Conservation (phyloP, 495 filamentous ascomycete genomes). For the Xylaria longipes region DNA sequence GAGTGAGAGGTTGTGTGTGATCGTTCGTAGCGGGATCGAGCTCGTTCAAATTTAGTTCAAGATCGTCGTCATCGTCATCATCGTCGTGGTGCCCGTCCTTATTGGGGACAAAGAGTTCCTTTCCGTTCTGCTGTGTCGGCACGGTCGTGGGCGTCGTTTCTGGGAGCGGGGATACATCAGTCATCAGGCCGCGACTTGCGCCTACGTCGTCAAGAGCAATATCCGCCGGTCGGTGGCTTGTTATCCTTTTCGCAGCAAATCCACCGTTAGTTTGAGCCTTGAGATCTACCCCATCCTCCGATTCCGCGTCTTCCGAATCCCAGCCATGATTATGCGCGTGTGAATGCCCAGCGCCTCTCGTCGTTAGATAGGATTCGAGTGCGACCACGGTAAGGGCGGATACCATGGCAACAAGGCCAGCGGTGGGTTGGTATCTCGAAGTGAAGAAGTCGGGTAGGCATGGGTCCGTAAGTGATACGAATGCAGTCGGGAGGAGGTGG, state of each 20-base stretch:
- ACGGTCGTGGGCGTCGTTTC: conserved; percentile 45
- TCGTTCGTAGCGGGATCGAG: conserved; percentile 46
- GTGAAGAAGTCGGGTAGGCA: conserved; percentile 81
- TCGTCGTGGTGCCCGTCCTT: conserved; percentile 32
- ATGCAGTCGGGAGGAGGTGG: conserved; percentile 82
- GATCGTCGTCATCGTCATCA: conserved; percentile 50
- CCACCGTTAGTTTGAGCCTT: conserved; percentile 31
- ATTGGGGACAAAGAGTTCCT: conserved; percentile 17
- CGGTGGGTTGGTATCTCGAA: conserved; percentile 73
- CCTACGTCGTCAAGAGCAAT: conserved; percentile 53
- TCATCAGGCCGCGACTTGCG: conserved; percentile 53
- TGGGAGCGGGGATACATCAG: conserved; percentile 55
- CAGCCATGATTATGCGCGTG: conserved; percentile 48
- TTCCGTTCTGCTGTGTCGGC: conserved; percentile 24
- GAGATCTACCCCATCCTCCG: conserved; percentile 30
- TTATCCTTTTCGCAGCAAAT: conserved; percentile 32
- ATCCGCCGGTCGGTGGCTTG: conserved; percentile 44
- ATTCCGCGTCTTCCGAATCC: conserved; percentile 48
- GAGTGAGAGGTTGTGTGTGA: conserved; percentile 35
- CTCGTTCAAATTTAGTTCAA: conserved; percentile 60
- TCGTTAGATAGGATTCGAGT: conserved; percentile 78
- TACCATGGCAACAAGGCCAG: conserved; percentile 79
- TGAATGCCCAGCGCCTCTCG: conserved; percentile 59
- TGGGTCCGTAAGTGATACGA: conserved; percentile 77
- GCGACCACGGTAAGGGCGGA: conserved; percentile 76